Percentiles rank a stretch among this genome's conserved stretches.
These are phyloP conservation scores for Phytophthora cactorum DNA, from an alignment of 352 stramenopile genomes.

Conservation along the genomic window DNA sequence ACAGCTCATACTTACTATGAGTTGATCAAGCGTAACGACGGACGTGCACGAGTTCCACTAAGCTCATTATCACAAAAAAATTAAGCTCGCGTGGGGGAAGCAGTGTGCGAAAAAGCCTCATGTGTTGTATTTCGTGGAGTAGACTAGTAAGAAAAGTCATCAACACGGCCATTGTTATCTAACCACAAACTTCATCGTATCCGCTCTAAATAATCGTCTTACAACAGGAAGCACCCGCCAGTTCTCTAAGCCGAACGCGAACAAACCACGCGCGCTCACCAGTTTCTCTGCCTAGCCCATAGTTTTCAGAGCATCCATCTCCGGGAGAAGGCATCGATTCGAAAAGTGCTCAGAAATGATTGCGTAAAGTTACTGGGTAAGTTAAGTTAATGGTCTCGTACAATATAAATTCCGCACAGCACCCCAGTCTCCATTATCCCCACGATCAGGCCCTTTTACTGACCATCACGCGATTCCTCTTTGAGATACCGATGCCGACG, in stretches of 20 bases:
- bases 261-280: conserved; percentile 50
- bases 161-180: conserved; percentile 37
- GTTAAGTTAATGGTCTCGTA: neutral
- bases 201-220: neutral
- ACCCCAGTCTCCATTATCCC: neutral
- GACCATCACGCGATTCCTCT: neutral
- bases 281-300: conserved; percentile 45
- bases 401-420: neutral
- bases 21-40: conserved; percentile 48
- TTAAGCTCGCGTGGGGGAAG: conserved; percentile 17
- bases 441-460: neutral
- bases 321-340: conserved; percentile 48
- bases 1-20: too few species aligned
- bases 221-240: conserved; percentile 42
- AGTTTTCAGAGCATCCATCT: conserved; percentile 41
- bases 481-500: neutral
- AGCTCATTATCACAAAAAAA: conserved; percentile 25
- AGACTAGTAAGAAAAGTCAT: conserved; percentile 22
- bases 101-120: conserved; percentile 2
- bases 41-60: conserved; percentile 96
- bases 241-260: conserved; percentile 50
- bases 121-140: conserved; percentile 26
- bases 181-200: neutral
- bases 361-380: conserved; percentile 1
- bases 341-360: conserved; percentile 35